Evolutionary conservation across 1,284 basidiomycete species (phyloP), one percentile per base, ranked within the genome.

Genomic region (Cutaneotrichosporon arboriforme): DNA sequence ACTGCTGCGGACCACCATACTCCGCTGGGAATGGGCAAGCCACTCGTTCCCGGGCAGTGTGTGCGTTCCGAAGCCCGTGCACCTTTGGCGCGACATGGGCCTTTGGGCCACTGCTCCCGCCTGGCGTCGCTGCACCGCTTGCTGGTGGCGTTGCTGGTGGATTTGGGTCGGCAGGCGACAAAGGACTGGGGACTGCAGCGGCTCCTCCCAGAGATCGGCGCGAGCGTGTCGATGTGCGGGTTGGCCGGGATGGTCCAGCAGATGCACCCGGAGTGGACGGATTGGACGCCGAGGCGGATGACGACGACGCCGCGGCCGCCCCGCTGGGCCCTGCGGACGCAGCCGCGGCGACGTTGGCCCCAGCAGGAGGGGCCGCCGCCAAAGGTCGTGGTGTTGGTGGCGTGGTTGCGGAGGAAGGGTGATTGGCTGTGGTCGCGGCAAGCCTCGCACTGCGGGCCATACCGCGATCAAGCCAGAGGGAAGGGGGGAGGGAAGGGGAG

Each of bases 21-120:
- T 66, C 59, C 1, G 43, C 51, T 1, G 71, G 71, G 55, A 67
- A 73, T 4, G 71, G 69, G 52, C 66, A 70, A 1, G 67, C 54
- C 18, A 53, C 55, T 46, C 65, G 57, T 46, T 73, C 71, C 40
- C 53, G 61, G 9, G 64, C 64, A 18, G 55, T 60, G 12, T 53
- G 54, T 0, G 66, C 58, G 49, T 66, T 73, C 18, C 71, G 55
- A 44, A 70, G 45, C 13, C 61, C 67, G 57, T 73, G 71, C 26
- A 65, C 55, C 60, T 70, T 71, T 8, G 63, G 52, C 47, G 65
- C 68, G 31, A 69, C 57, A 22, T 51, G 35, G 21, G 21, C 45
- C 49, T 58, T 54, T 7, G 51, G 36, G 15, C 39, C 36, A 34
- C 7, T 14, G 5, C n/a, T 31, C 33, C 31, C 33, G 12, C 43